phyloP scores from a whole-genome alignment of 192 early-diverging fungal species.

The Backusella tarrabulga region DNA sequence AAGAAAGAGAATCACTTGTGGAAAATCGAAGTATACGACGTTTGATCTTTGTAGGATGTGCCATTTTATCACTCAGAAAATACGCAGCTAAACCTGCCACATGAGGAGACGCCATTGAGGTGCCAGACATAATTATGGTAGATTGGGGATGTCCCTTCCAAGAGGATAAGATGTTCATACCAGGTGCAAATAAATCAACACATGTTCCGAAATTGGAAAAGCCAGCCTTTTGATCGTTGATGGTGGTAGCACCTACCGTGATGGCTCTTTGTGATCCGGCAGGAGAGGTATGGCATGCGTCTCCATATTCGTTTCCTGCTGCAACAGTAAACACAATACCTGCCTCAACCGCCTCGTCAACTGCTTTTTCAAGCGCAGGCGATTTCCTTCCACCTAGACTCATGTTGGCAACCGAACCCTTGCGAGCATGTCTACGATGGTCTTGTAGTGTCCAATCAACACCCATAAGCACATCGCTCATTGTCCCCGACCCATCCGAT shows the following conservation, averaged over 20 bases:
- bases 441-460: conserved; percentile 62
- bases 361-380: conserved; percentile 75
- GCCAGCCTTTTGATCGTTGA: conserved; percentile 71
- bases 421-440: conserved; percentile 29
- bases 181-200: conserved; percentile 92
- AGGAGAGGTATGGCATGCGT: conserved; percentile 88
- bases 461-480: conserved; percentile 77
- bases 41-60: conserved; percentile 67
- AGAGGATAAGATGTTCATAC: conserved; percentile 73
- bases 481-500: conserved; percentile 81
- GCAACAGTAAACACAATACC: conserved; percentile 82
- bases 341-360: conserved; percentile 45
- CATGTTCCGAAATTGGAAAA: conserved; percentile 89
- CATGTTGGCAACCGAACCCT: conserved; percentile 93
- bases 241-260: conserved; percentile 85
- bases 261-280: conserved; percentile 75
- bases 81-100: conserved; percentile 67
- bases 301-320: conserved; percentile 83
- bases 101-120: conserved; percentile 64
- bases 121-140: conserved; percentile 51
- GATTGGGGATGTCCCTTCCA: conserved; percentile 45
- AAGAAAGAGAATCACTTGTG: conserved; percentile 58
- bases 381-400: conserved; percentile 83
- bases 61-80: conserved; percentile 38
- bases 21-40: conserved; percentile 53